These are phyloP conservation scores for Mitragyna speciosa DNA, from an alignment of 257 asterid genomes.

Conservation along the genomic window DNA sequence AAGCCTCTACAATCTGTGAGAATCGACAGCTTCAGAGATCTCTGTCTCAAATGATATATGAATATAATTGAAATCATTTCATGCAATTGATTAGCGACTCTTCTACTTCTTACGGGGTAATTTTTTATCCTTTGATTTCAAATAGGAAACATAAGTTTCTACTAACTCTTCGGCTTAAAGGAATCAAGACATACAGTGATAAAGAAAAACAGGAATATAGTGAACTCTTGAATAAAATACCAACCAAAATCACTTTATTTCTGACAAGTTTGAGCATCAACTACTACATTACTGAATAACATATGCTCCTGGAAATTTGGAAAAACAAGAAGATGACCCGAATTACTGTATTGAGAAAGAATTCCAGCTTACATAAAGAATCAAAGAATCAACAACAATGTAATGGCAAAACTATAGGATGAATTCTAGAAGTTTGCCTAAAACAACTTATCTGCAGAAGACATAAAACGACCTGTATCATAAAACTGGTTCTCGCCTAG, in stretches of 20 bases:
- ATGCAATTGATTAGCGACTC: neutral
- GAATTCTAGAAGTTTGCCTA: constrained; percentile 21
- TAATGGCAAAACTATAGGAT: neutral
- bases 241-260: constrained; percentile 12
- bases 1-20: neutral
- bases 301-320: constrained; percentile 5
- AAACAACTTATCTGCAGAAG: constrained; percentile 8
- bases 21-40: neutral
- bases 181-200: neutral
- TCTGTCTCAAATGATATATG: neutral
- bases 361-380: constrained; percentile 31
- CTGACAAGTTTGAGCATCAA: neutral
- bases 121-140: no score
- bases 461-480: constrained; percentile 11
- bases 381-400: constrained; percentile 18
- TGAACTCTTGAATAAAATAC: neutral
- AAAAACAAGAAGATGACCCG: constrained; percentile 1
- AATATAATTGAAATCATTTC: neutral
- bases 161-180: neutral
- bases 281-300: neutral
- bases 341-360: constrained; percentile 17
- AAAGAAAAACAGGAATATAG: neutral
- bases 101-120: neutral
- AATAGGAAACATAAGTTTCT: neutral
- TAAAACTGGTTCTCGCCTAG: constrained; percentile 13